A percentile compares a stretch with the other conserved stretches of the same genome.
Evolutionary conservation across 148 eudicot genomes (phyloP).

Genomic region (Heliamphora exappendiculata): DNA sequence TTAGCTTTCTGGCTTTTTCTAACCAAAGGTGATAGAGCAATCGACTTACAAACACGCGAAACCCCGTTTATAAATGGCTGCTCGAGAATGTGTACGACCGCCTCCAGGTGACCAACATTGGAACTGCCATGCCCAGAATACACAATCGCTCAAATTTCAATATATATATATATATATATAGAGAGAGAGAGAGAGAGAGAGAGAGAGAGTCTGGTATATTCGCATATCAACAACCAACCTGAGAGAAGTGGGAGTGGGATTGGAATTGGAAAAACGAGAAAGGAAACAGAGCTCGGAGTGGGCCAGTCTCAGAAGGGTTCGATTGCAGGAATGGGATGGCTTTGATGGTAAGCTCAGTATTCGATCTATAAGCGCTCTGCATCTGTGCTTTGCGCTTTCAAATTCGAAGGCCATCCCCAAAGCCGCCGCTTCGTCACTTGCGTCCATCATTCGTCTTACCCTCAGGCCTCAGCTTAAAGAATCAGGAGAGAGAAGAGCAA

Average conservation of each 20-base stretch:
- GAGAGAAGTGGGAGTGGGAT: conserved; percentile 19
- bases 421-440: neutral
- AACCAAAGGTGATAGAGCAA: conserved; percentile 32
- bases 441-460: neutral
- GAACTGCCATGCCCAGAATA: conserved; percentile 37
- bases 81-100: conserved; percentile 60
- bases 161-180: neutral
- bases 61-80: conserved; percentile 74
- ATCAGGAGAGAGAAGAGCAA: too few relatives aligned
- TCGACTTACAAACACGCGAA: conserved; percentile 78
- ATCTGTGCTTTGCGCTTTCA: conserved; percentile 32
- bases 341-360: conserved; percentile 23
- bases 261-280: conserved; percentile 19
- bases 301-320: conserved; percentile 51
- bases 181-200: too few relatives aligned
- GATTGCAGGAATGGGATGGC: conserved; percentile 16
- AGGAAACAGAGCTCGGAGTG: conserved; percentile 73
- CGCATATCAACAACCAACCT: conserved; percentile 16
- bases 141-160: too few relatives aligned
- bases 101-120: conserved; percentile 87
- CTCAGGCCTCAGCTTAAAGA: neutral
- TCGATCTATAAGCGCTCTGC: conserved; percentile 32
- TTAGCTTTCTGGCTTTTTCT: conserved; percentile 2
- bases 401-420: neutral
- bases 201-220: neutral